Conservation (phyloP, 2,329 filamentous ascomycete species). For the Bipolaris bicolor region DNA sequence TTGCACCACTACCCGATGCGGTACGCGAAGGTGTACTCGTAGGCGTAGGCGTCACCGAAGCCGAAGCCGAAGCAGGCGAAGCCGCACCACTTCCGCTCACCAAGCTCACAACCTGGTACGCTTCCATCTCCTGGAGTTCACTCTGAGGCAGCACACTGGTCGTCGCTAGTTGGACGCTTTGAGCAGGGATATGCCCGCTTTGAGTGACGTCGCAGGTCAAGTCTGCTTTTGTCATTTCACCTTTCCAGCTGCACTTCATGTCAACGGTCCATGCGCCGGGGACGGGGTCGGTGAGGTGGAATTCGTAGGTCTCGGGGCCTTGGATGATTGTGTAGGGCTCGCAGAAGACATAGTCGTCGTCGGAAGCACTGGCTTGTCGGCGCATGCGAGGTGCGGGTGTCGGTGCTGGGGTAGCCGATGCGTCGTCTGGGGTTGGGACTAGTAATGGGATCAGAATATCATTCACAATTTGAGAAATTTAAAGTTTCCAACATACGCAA, state of each 20-base stretch:
- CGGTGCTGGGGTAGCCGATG: conserved; percentile 14
- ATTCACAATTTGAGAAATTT: neutral
- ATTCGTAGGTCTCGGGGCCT: conserved; percentile 25
- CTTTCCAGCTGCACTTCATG: conserved; percentile 31
- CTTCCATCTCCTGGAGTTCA: conserved; percentile 11
- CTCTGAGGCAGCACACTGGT: conserved; percentile 7
- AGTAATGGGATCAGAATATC: neutral
- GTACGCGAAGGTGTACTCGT: neutral
- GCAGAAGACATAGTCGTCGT: conserved; percentile 18
- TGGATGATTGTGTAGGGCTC: conserved; percentile 35
- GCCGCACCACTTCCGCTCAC: conserved; percentile 19
- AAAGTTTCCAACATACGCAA: neutral
- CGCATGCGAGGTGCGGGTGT: conserved; percentile 29
- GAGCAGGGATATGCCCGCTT: conserved; percentile 13
- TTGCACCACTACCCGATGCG: conserved; percentile 10
- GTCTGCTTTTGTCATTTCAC: conserved; percentile 27
- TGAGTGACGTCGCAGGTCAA: conserved; percentile 29
- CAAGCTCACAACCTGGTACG: conserved; percentile 19
- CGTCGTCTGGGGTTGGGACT: neutral
- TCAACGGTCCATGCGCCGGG: conserved; percentile 28
- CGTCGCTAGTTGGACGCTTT: neutral
- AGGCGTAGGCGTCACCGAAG: conserved; percentile 1
- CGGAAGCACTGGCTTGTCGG: conserved; percentile 16
- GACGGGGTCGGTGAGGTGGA: conserved; percentile 30
- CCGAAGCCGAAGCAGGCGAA: conserved; percentile 14